These are phyloP conservation scores for Botrytis elliptica DNA, from an alignment of 2,329 filamentous ascomycete species.

Conservation along the genomic window DNA sequence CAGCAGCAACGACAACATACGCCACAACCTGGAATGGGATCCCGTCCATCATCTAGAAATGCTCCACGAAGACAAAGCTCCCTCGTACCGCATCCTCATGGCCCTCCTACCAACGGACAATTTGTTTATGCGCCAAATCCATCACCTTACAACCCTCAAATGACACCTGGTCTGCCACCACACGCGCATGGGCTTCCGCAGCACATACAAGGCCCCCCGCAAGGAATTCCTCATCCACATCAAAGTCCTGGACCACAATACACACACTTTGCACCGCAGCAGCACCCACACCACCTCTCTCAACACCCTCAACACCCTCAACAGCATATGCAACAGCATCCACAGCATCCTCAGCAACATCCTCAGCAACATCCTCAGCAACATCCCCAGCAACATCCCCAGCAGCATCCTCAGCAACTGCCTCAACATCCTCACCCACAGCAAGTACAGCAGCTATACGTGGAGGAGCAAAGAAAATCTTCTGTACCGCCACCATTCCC, in stretches of 20 bases:
- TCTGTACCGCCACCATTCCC: conserved; percentile 71
- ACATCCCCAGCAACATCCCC: conserved; percentile 31
- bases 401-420: conserved; percentile 38
- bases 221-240: conserved; percentile 33
- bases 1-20: conserved; percentile 68
- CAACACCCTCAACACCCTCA: conserved; percentile 42
- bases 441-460: conserved; percentile 64
- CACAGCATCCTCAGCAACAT: conserved; percentile 44
- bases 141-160: conserved; percentile 75
- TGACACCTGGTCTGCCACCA: conserved; percentile 40
- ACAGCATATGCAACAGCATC: conserved; percentile 45
- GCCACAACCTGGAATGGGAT: conserved; percentile 74
- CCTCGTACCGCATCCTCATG: conserved; percentile 63
- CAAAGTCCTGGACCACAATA: conserved; percentile 44
- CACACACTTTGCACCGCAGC: conserved; percentile 42
- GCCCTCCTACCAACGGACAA: conserved; percentile 57
- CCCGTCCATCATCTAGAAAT: conserved; percentile 77
- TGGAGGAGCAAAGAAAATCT: conserved; percentile 73
- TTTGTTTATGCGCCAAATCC: conserved; percentile 86
- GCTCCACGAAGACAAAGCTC: conserved; percentile 74
- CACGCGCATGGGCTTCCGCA: conserved; percentile 42
- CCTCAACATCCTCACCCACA: conserved; percentile 46
- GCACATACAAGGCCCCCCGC: conserved; percentile 29
- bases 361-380: conserved; percentile 36
- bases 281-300: conserved; percentile 34